These are phyloP conservation scores for Fragosphaeria purpurea DNA, from an alignment of 2,329 filamentous ascomycete genomes.

Conservation along the genomic window DNA sequence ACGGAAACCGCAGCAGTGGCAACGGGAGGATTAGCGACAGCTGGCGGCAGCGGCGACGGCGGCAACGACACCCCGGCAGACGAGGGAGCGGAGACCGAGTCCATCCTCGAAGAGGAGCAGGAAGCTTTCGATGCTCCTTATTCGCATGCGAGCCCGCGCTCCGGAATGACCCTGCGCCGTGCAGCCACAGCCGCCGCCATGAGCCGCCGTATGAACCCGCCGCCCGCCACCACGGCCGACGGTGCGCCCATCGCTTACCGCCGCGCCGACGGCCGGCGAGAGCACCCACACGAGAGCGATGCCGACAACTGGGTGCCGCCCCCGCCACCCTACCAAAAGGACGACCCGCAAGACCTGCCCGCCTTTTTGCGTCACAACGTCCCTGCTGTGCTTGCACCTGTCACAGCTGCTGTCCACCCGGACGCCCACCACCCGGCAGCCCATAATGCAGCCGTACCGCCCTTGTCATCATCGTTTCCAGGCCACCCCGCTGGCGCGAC, in stretches of 20 bases:
- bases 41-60: conserved; percentile 2
- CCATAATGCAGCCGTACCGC: too few relatives aligned
- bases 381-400: conserved; percentile 11
- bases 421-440: too few relatives aligned
- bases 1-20: not conserved
- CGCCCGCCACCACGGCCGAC: conserved; percentile 42
- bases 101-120: conserved; percentile 46
- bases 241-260: conserved; percentile 51
- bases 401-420: too few relatives aligned
- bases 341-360: conserved; percentile 47
- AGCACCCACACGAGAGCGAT: conserved; percentile 77
- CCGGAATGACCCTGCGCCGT: conserved; percentile 58
- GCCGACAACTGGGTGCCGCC: conserved; percentile 84
- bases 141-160: conserved; percentile 61
- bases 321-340: conserved; percentile 67
- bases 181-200: conserved; percentile 68
- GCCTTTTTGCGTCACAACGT: conserved; percentile 41
- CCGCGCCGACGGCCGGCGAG: conserved; percentile 57
- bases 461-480: too few relatives aligned
- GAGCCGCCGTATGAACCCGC: conserved; percentile 56
- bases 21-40: not conserved
- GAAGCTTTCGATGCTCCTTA: conserved; percentile 58
- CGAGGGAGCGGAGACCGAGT: conserved; percentile 31
- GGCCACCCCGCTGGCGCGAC: too few relatives aligned
- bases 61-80: conserved; percentile 9